phyloP scores from a whole-genome alignment of 2,329 filamentous ascomycete species.

The Colletotrichum magnum region DNA sequence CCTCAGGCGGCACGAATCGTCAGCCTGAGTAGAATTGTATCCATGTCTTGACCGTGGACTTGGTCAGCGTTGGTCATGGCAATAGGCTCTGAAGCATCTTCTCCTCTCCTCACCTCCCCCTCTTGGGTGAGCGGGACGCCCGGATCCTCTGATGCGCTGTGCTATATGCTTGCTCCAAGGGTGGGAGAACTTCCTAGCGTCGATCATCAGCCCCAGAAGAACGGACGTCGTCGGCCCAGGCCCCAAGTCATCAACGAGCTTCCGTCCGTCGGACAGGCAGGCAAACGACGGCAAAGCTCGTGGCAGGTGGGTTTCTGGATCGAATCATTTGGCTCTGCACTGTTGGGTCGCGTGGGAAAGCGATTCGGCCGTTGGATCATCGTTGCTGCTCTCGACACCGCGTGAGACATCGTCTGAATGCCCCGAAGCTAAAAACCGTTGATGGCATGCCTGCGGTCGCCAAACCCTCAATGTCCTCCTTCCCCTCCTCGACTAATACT shows the following conservation, averaged over 20 bases:
- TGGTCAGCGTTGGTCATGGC: constrained; percentile 12
- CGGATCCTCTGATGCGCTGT: constrained; percentile 32
- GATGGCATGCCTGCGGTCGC: constrained; percentile 23
- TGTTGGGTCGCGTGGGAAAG: constrained; percentile 26
- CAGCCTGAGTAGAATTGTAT: constrained; percentile 14
- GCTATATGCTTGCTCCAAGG: constrained; percentile 20
- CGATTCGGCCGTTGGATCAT: constrained; percentile 26
- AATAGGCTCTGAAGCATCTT: constrained; percentile 7
- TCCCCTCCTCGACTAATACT: constrained; percentile 3
- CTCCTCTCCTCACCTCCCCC: neutral
- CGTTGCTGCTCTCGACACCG: constrained; percentile 26
- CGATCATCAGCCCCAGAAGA: constrained; percentile 27
- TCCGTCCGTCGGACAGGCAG: neutral
- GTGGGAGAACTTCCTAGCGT: constrained; percentile 26
- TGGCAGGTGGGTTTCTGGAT: neutral
- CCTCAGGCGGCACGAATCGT: constrained; percentile 18
- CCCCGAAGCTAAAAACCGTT: constrained; percentile 36
- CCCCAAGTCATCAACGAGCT: neutral
- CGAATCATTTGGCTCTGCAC: constrained; percentile 9
- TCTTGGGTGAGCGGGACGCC: constrained; percentile 18
- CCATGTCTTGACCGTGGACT: constrained; percentile 9
- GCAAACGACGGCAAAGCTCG: neutral
- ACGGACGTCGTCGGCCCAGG: neutral
- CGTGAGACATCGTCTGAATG: constrained; percentile 36
- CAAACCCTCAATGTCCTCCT: constrained; percentile 1